phyloP scores from a whole-genome alignment of 2,329 filamentous ascomycete species.

The Ustilaginoidea virens region DNA sequence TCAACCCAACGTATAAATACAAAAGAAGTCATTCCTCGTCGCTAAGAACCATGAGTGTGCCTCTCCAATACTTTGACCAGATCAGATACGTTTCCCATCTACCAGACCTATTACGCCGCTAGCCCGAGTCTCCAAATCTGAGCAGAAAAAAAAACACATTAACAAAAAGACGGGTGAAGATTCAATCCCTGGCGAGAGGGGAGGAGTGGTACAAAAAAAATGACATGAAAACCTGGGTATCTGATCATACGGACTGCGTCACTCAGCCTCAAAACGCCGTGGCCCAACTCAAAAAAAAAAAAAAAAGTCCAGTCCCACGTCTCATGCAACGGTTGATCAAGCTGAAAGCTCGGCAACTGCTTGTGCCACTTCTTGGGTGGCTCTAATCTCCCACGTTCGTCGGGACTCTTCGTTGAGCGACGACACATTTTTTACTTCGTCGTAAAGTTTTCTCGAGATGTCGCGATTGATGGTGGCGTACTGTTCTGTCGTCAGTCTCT shows the following conservation, averaged over 20 bases:
- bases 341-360: conserved; percentile 47
- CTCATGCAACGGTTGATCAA: conserved; percentile 19
- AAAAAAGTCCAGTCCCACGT: conserved; percentile 11
- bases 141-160: conserved; percentile 7
- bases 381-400: conserved; percentile 60
- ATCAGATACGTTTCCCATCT: conserved; percentile 5
- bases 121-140: conserved; percentile 4
- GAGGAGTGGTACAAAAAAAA: no score
- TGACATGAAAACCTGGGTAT: conserved; percentile 16
- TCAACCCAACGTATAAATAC: conserved; percentile 7
- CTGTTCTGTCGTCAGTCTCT: conserved; percentile 70
- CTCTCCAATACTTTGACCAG: conserved; percentile 5
- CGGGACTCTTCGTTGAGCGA: conserved; percentile 50
- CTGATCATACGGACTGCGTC: conserved; percentile 9
- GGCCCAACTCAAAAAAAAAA: no score
- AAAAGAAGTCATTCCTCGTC: conserved; percentile 3
- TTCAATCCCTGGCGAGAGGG: no score
- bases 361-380: conserved; percentile 61
- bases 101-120: conserved; percentile 6
- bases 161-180: conserved; percentile 1
- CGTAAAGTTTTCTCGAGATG: conserved; percentile 80
- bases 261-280: conserved; percentile 12
- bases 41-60: conserved; percentile 5
- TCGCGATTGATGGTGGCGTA: conserved; percentile 86
- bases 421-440: conserved; percentile 38